These are phyloP conservation scores for Aspergillus bridgeri DNA, from an alignment of 495 filamentous ascomycete species.

Conservation along the genomic window DNA sequence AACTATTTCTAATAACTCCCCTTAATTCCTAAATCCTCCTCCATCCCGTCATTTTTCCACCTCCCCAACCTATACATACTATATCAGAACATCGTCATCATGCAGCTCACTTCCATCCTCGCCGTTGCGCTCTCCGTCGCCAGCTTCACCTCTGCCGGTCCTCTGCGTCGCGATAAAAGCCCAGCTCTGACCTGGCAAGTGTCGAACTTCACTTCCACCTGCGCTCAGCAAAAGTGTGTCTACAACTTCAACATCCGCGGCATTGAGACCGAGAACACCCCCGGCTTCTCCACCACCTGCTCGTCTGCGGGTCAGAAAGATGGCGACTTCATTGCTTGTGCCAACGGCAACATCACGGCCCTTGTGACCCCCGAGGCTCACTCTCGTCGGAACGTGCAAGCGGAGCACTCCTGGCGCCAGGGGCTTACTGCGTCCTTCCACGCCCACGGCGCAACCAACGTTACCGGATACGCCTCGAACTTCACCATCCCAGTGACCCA, in stretches of 20 bases:
- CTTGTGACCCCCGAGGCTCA: slow-evolving; percentile 20
- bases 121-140: slow-evolving; percentile 30
- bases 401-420: slow-evolving; percentile 31
- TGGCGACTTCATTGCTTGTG: slow-evolving; percentile 23
- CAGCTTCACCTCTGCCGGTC: slow-evolving; percentile 21
- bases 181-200: slow-evolving; percentile 32
- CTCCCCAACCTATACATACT: neutral
- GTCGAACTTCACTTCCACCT: slow-evolving; percentile 31
- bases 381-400: slow-evolving; percentile 34
- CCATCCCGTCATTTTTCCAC: neutral
- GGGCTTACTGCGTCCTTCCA: slow-evolving; percentile 15
- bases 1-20: neutral
- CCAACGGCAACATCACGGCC: slow-evolving; percentile 26
- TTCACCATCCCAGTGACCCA: slow-evolving; percentile 25
- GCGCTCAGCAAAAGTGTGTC: slow-evolving; percentile 34
- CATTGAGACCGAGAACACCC: slow-evolving; percentile 25
- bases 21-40: neutral
- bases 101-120: slow-evolving; percentile 34
- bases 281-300: slow-evolving; percentile 42
- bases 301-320: slow-evolving; percentile 21
- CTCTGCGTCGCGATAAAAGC: slow-evolving; percentile 16
- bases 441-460: slow-evolving; percentile 18
- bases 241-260: slow-evolving; percentile 38
- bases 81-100: slow-evolving; percentile 16
- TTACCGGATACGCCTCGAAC: slow-evolving; percentile 14